Evolutionary conservation across 352 stramenopile genomes (phyloP), one percentile per base, ranked within the genome.

Genomic region (Pythium periplocum): DNA sequence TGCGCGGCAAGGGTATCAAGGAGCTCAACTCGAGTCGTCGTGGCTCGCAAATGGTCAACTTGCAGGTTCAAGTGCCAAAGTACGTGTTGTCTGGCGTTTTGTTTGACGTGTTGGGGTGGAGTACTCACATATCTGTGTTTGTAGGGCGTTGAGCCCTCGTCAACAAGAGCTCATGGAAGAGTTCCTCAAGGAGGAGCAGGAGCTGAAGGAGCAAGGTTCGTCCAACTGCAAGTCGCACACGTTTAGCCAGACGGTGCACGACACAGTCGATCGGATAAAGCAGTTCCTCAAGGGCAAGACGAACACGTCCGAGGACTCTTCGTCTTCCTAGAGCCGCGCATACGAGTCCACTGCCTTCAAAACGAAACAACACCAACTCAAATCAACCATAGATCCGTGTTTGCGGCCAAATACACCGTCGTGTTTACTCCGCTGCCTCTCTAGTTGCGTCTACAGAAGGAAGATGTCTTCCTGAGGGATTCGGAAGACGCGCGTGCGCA

Each of bases 161-260:
- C 97, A 99, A 78, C 79, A 97, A 65, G 90, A 99, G 57, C 72
- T 99, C 12, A 90, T 99, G 72, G 51, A 97, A 61, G 90, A 98
- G 59, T 98, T 99, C 53, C 68, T 96, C 48, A 87, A 96, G 55
- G 85, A 95, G 62, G 86, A 96, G 62, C 55, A 89, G 45, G 68
- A 81, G 45, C 75, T 82, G 11, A 72, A 59, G 11, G 73, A 79
- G 48, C 84, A 78, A 59, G 83, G 83, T 51, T 78, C 90, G 46
- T 84, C 75, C 35, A 68, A 80, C 50, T 86, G 76, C 78, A 93
- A 93, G 71, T 82, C 78, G 51, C 78, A 92, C 57, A 83, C 83
- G 59, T 95, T 95, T 62, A 64, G 68, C 56, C 65, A 86, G 45
- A 87, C 83, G 34, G 83, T 93, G 61, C 75, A 75, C 37, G 68